Evolutionary conservation across 2,329 filamentous ascomycete species (phyloP).

Genomic region (Macroventuria anomochaeta): DNA sequence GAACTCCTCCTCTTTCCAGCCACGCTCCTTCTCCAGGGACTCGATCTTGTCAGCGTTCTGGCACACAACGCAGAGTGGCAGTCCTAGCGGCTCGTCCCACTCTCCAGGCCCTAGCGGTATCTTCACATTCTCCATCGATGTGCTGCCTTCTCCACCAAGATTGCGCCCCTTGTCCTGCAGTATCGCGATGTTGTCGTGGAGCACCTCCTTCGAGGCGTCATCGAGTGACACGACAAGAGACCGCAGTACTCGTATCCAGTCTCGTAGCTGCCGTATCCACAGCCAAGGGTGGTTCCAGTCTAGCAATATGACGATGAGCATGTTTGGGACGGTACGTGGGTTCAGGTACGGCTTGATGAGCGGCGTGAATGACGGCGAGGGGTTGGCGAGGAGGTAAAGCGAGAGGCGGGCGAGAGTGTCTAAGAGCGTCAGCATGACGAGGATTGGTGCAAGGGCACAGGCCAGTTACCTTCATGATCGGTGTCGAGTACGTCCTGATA

Average conservation of each 20-base stretch:
- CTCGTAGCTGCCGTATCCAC: constrained; percentile 86
- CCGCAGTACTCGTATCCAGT: constrained; percentile 86
- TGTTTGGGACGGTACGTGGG: constrained; percentile 82
- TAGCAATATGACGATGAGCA: constrained; percentile 84
- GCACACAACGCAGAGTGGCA: constrained; percentile 93
- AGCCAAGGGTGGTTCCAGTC: constrained; percentile 95
- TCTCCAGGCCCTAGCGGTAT: constrained; percentile 86
- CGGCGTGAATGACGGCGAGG: constrained; percentile 80
- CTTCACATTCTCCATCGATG: constrained; percentile 50
- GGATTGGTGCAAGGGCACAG: not conserved
- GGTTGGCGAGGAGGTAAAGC: constrained; percentile 84
- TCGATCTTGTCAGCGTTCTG: constrained; percentile 96
- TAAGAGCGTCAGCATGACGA: constrained; percentile 46
- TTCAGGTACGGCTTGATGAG: constrained; percentile 85
- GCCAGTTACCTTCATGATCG: constrained; percentile 81
- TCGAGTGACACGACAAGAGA: constrained; percentile 77
- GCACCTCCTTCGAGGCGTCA: constrained; percentile 76
- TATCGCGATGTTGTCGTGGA: constrained; percentile 83
- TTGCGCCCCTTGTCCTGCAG: constrained; percentile 69
- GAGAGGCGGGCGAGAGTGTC: constrained; percentile 91
- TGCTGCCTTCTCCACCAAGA: constrained; percentile 36
- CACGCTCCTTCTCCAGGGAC: constrained; percentile 82
- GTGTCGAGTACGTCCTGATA: constrained; percentile 94
- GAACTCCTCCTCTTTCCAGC: constrained; percentile 96
- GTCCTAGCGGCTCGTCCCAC: constrained; percentile 87